Evolutionary conservation across 495 filamentous ascomycete species (phyloP), one percentile per base, ranked within the genome.

Genomic region (Poronia punctata): DNA sequence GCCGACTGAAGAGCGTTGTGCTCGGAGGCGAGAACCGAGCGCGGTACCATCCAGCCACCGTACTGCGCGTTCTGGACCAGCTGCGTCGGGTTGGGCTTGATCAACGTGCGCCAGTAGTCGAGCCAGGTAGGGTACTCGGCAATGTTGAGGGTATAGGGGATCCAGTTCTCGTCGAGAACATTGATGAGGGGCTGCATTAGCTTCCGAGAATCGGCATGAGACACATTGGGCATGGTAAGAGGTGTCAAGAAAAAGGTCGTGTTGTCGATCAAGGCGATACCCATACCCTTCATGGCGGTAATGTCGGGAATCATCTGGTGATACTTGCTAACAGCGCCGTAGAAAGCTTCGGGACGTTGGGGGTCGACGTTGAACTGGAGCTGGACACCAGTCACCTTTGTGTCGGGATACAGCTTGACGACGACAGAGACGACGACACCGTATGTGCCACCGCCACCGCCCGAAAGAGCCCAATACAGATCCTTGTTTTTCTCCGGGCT

Each of bases 391-490:
- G 76, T 67, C 2, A 67, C 59, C 4, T 52, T 52, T 11, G 59
- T 51, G 40, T 69, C 67, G 17, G 54, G 64, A 35, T 66, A 56
- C 16, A 69, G 65, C 22, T 67, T 70, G 32, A 71, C 60, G 16
- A 63, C 65, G 29, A 76, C 48, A 1, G 71, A 74, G 14, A 68
- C 69, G 5, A 77, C 69, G 6, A 76, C 57, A 8, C 74, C 75
- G 39, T 62, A 80, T 26, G 71, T 74, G 43, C 71, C 39, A 23
- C 59, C 64, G 11, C 67, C 65, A 4, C 76, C 75, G 0, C 77
- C 76, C 12, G 73, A 59, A 11, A 82, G 53, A 2, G 71, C 75
- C 58, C 67, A 68, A 38, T 75, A 77, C 10, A 76, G 61, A 39
- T 75, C 69, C 18, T 45, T 34, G 35, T 75, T 61, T 23, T 64